A percentile compares a stretch with the other conserved stretches of the same genome.
Evolutionary conservation across 2,329 filamentous ascomycete species (phyloP).

Genomic region (Coniochaeta sp.): DNA sequence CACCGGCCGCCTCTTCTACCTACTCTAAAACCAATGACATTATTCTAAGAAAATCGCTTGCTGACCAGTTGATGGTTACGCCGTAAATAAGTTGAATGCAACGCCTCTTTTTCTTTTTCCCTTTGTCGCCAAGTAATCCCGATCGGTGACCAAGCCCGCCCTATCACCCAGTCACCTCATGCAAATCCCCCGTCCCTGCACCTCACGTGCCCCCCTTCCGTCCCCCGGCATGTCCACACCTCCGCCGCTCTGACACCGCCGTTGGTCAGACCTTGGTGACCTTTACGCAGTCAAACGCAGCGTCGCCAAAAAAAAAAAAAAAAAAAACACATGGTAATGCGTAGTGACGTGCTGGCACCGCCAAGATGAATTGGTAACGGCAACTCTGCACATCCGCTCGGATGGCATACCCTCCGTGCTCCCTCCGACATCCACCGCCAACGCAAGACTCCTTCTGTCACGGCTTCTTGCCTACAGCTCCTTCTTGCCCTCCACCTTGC

Average conservation of each 20-base stretch:
- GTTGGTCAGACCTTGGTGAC: not conserved
- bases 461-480: slow-evolving; percentile 26
- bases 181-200: not conserved
- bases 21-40: not conserved
- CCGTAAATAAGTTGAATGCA: not conserved
- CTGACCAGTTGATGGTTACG: slow-evolving; percentile 3
- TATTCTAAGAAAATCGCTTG: not conserved
- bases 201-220: not conserved
- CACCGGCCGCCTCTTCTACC: not conserved
- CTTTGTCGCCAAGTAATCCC: not conserved
- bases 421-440: not conserved
- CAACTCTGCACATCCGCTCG: not conserved
- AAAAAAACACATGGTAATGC: no score
- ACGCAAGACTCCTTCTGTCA: not conserved
- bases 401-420: not conserved
- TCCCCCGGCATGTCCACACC: not conserved
- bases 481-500: slow-evolving; percentile 40
- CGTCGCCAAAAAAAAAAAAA: not conserved
- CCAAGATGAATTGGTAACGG: not conserved
- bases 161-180: slow-evolving; percentile 1
- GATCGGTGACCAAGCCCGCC: slow-evolving; percentile 1
- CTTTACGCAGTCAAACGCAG: not conserved
- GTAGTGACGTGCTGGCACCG: not conserved
- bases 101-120: not conserved
- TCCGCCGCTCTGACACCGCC: not conserved